A percentile compares a stretch with the other conserved stretches of the same genome.
Evolutionary conservation across 306 rosid species (phyloP).

Genomic region (Rosa rugosa): DNA sequence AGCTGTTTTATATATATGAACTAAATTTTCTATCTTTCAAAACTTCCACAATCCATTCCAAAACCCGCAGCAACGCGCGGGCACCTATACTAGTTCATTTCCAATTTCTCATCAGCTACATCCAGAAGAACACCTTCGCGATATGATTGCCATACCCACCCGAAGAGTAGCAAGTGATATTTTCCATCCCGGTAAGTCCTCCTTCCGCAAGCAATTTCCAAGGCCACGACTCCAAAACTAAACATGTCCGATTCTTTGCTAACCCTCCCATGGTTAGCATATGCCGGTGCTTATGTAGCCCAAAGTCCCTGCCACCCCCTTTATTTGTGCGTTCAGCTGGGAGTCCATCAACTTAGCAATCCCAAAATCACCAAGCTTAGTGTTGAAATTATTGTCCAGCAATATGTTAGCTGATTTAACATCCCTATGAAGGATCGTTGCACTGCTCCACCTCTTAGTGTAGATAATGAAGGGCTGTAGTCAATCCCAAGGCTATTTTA

Average conservation of each 20-base stretch:
- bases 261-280: neutral
- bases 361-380: slow-evolving; percentile 1
- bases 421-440: neutral
- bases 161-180: neutral
- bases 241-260: neutral
- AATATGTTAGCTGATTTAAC: neutral
- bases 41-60: no score
- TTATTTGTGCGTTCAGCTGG: neutral
- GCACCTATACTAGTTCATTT: no score
- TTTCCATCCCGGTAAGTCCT: neutral
- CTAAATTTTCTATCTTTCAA: no score
- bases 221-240: neutral
- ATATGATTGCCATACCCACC: neutral
- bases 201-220: neutral
- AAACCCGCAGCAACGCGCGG: no score
- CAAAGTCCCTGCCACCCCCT: neutral
- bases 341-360: neutral
- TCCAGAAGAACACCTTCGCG: neutral
- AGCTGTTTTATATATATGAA: no score
- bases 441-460: neutral
- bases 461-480: neutral
- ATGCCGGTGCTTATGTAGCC: neutral
- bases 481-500: neutral
- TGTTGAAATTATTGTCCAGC: slow-evolving; percentile 1
- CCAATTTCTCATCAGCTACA: neutral